phyloP scores from a whole-genome alignment of 2,329 filamentous ascomycete genomes.

The Penicillium janthinellum region DNA sequence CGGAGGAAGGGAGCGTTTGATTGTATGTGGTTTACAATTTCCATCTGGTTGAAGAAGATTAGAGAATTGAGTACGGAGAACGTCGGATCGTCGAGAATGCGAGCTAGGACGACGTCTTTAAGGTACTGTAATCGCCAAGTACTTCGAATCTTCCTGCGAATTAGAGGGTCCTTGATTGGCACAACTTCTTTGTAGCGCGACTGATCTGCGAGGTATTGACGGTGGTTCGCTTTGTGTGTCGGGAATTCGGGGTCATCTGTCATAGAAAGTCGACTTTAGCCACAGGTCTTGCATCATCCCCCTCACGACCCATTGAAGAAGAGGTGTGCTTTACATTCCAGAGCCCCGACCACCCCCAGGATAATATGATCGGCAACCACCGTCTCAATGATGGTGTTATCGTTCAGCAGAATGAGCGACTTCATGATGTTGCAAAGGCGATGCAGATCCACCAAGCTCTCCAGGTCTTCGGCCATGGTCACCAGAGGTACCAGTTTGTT shows the following conservation, averaged over 20 bases:
- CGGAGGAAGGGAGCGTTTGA: constrained; percentile 74
- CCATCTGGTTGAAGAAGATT: constrained; percentile 99
- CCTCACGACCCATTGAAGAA: constrained; percentile 6
- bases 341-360: constrained; percentile 86
- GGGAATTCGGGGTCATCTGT: constrained; percentile 92
- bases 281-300: not conserved
- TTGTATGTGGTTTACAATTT: constrained; percentile 95
- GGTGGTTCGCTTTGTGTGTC: constrained; percentile 94
- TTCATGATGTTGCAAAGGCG: constrained; percentile 98
- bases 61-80: constrained; percentile 96
- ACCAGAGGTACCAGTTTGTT: constrained; percentile 83
- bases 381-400: constrained; percentile 90
- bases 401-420: constrained; percentile 89
- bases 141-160: constrained; percentile 89
- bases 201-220: constrained; percentile 85
- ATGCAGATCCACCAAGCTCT: constrained; percentile 84
- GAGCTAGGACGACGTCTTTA: constrained; percentile 95
- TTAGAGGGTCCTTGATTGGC: constrained; percentile 77
- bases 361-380: constrained; percentile 88
- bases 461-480: constrained; percentile 84
- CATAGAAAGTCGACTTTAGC: constrained; percentile 32
- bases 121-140: constrained; percentile 95
- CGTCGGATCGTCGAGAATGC: constrained; percentile 95
- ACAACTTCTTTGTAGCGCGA: constrained; percentile 96
- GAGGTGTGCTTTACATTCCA: constrained; percentile 67